Percentiles rank a stretch among this genome's conserved stretches.
phyloP scores from a whole-genome alignment of 2,329 filamentous ascomycete genomes.

The Colletotrichum sp. region DNA sequence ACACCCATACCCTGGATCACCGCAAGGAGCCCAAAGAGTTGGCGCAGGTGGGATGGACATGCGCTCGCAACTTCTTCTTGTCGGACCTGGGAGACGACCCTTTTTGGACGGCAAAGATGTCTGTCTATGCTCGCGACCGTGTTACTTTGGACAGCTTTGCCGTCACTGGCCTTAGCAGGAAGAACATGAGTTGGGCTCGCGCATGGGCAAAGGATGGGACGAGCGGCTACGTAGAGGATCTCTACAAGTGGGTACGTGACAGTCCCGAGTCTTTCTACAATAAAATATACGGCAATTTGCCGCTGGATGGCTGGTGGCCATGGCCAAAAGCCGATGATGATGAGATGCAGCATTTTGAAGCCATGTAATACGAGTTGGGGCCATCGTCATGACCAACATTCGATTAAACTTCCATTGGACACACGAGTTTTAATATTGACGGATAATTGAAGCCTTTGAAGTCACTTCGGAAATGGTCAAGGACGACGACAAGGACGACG shows the following conservation, averaged over 20 bases:
- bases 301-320: constrained; percentile 19
- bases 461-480: background rate
- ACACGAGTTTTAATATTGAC: fast-evolving
- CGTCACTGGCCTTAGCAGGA: background rate
- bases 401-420: background rate
- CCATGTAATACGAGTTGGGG: background rate
- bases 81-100: background rate
- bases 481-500: background rate
- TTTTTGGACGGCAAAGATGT: background rate
- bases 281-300: constrained; percentile 8
- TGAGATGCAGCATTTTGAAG: background rate
- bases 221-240: fast-evolving
- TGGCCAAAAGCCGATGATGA: background rate
- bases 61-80: background rate
- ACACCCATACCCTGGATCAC: background rate
- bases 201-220: background rate
- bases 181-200: background rate
- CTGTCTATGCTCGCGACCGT: background rate
- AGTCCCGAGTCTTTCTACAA: background rate
- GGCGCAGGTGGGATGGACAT: background rate
- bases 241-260: background rate
- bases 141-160: background rate
- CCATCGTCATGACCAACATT: background rate
- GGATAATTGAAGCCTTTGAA: background rate
- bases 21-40: fast-evolving